A percentile compares a stretch with the other conserved stretches of the same genome.
phyloP scores from a whole-genome alignment of 192 early-diverging fungal genomes.

The Spinellus fusiger region DNA sequence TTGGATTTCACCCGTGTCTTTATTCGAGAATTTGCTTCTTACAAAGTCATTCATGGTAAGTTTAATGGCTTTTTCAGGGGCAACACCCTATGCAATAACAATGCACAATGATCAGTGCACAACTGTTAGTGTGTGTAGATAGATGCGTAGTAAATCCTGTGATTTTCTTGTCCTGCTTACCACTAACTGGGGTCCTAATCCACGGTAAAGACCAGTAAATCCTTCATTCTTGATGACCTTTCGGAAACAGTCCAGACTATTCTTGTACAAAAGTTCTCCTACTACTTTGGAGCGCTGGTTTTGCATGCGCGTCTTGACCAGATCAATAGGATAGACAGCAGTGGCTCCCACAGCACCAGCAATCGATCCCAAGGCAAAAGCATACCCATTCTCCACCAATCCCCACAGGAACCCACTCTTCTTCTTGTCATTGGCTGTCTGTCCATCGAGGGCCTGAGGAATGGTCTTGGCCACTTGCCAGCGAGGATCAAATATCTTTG shows the following conservation, averaged over 20 bases:
- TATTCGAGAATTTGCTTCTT: constrained; percentile 59
- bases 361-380: constrained; percentile 76
- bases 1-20: constrained; percentile 67
- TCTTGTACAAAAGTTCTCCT: constrained; percentile 90
- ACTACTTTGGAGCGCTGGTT: constrained; percentile 90
- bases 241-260: constrained; percentile 92
- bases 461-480: constrained; percentile 35
- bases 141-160: neutral
- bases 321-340: constrained; percentile 93
- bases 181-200: constrained; percentile 87
- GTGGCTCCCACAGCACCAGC: constrained; percentile 93
- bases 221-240: constrained; percentile 94
- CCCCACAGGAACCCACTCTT: constrained; percentile 24
- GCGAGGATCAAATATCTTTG: constrained; percentile 45
- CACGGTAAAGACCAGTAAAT: constrained; percentile 83
- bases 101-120: neutral
- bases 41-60: constrained; percentile 94
- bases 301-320: constrained; percentile 99
- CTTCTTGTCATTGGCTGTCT: neutral
- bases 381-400: constrained; percentile 29
- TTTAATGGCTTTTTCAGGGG: constrained; percentile 98
- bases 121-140: neutral
- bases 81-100: constrained; percentile 59
- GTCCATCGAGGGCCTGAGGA: neutral
- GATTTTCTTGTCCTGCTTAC: constrained; percentile 42